Percentiles rank a stretch among this genome's conserved stretches.
phyloP scores from a whole-genome alignment of 305 asterid species.

The Solanum chacoense region DNA sequence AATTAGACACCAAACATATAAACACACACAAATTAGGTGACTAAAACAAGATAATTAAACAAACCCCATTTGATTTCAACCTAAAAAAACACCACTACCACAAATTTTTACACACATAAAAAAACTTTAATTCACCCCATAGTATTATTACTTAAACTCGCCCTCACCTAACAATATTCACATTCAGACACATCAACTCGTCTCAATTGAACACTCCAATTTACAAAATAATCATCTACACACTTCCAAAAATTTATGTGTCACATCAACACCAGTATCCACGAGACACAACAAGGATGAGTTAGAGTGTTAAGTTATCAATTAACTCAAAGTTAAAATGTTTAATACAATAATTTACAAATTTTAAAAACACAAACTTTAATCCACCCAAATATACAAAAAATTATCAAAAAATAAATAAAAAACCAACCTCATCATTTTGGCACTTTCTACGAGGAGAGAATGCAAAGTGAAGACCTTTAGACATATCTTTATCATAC shows the following conservation, averaged over 20 bases:
- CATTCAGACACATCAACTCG: neutral
- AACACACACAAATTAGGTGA: neutral
- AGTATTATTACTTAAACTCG: neutral
- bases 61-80: neutral
- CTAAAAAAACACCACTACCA: neutral
- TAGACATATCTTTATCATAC: conserved; percentile 47
- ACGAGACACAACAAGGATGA: neutral
- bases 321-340: rapidly evolving
- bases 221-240: neutral
- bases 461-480: conserved; percentile 46
- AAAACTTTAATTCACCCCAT: neutral
- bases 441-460: conserved; percentile 30
- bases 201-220: neutral
- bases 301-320: rapidly evolving
- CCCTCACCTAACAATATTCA: neutral
- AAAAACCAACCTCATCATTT: conserved; percentile 35
- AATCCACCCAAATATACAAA: neutral
- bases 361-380: neutral
- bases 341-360: neutral
- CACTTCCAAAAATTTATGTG: neutral
- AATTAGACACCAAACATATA: neutral
- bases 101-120: neutral
- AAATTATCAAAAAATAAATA: neutral
- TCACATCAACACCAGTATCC: neutral
- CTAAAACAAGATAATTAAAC: neutral